A percentile compares a stretch with the other conserved stretches of the same genome.
Conservation (phyloP, 768 basidiomycete species). For the Dacryopinax primogenitus region DNA sequence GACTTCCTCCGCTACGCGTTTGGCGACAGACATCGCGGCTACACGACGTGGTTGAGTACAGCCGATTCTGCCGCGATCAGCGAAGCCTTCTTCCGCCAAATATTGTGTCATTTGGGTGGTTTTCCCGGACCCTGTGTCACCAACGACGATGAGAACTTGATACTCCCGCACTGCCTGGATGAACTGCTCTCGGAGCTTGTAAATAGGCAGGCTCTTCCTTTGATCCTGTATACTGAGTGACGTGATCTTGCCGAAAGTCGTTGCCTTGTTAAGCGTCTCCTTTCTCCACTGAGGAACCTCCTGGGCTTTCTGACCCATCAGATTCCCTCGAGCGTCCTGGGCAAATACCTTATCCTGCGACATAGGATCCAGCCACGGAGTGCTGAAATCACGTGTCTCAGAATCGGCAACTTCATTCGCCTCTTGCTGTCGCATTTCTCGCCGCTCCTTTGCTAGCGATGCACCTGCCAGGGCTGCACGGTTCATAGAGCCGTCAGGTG, state of each 20-base stretch:
- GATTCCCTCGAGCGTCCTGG: conserved; percentile 72
- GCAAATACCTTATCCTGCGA: conserved; percentile 87
- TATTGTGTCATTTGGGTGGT: conserved; percentile 99
- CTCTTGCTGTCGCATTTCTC: conserved; percentile 88
- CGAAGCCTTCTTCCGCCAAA: conserved; percentile 85
- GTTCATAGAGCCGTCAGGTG: conserved; percentile 94
- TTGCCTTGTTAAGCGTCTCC: conserved; percentile 85
- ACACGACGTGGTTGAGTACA: conserved; percentile 99
- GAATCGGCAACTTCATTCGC: conserved; percentile 89
- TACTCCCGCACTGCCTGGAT: conserved; percentile 87
- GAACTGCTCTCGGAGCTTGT: conserved; percentile 81
- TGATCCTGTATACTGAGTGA: conserved; percentile 86
- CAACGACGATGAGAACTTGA: conserved; percentile 95
- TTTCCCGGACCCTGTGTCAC: conserved; percentile 97
- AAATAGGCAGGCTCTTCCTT: conserved; percentile 80
- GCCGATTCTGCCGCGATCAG: conserved; percentile 81
- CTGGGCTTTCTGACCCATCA: conserved; percentile 69
- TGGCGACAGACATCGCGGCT: conserved; percentile 97
- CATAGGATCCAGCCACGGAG: conserved; percentile 98
- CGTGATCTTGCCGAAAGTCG: conserved; percentile 90
- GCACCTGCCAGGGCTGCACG: conserved; percentile 90
- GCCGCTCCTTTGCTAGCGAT: conserved; percentile 83
- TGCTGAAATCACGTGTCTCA: conserved; percentile 84
- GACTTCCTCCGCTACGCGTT: conserved; percentile 96
- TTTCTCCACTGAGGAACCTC: conserved; percentile 87